Base-by-base conservation (phyloP, 352 stramenopile genomes). In the Elongisporangium senticosum region DNA sequence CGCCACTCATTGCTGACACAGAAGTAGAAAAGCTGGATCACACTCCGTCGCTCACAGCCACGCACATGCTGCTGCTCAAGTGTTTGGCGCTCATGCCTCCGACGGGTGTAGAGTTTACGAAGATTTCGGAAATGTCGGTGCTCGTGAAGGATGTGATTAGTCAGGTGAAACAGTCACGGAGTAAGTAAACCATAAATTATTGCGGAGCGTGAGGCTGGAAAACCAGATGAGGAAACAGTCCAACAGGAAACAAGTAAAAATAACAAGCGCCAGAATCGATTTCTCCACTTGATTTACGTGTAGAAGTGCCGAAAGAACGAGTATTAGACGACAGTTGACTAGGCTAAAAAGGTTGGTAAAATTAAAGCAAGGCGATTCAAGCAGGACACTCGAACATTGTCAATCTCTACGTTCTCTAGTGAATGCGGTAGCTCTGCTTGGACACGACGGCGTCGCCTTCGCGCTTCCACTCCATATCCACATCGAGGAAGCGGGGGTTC, bases 401-500 rank as follows among this genome's bases (percentile, higher is more conserved):
- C 33, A 43, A 43, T 43, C 33, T 55, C 49, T 61, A 53, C 52
- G 56, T 64, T 1, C 15, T 74, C 72, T 92, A 92, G 49, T 93
- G 86, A 65, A 96, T 83, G 39, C 79, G 75, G 68, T 89, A 96
- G 26, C 69, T 72, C 59, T 94, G 77, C 59, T 77, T 68, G 49
- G 68, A 66, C 56, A 77, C 79, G 14, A 63, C 69, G 33, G 40
- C 52, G 24, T 83, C 73, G 4, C 64, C 60, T 10, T 64, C 48
- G 52, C 77, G 68, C 59, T 89, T 85, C 83, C 84, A 95, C 64
- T 87, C 66, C 50, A 96, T 75, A 62, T 90, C 74, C 37, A 98
- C 89, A 63, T 98, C 94, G 40, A 98, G 77, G 64, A 97, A 96
- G 51, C 94, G 91, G 40, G 90, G 92, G 74, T 98, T 98, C 59